Evolutionary conservation across 2,329 filamentous ascomycete genomes (phyloP), one percentile per base, ranked within the genome.

Genomic region (Alternaria sp.): DNA sequence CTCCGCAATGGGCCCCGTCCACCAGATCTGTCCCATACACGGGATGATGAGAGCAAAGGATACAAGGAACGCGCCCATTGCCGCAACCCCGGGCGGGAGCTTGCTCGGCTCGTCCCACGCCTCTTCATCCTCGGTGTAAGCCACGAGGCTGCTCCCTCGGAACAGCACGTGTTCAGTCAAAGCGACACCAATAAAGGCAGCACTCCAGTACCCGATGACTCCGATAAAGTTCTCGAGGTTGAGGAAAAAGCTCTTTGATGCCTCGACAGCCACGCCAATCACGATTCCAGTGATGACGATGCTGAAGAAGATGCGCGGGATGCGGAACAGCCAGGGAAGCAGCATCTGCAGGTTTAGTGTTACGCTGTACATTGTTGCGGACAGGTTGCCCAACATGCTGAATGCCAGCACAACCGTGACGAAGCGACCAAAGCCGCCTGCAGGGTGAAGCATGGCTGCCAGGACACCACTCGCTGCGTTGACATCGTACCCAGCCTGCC

Each of bases 341-440:
- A 90, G 76, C 66, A 88, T 86, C 76, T 90, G 87, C 74, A 89
- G 86, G 80, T 89, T 89, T 64, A 90, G 81, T 4, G 86, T 86
- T 66, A 89, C 83, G 68, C 85, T 84, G 79, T 90, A 90, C 76
- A 86, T 85, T 16, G 85, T 87, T 16, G 84, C 85, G 2, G 85
- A 81, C 11, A 88, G 80, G 74, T 89, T 89, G 27, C 86, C 87
- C 11, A 90, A 76, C 45, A 89, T 74, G 54, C 68, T 73, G 55
- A 78, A 76, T 28, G 85, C 82, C 18, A 89, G 81, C 8, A 89
- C 72, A 2, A 89, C 87, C 2, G 87, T 83, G 18, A 89, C 78
- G 65, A 90, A 89, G 63, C 86, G 86, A 59, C 87, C 87, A 64
- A 90, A 89, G 0, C 85, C 85, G 44, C 86, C 85, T 0, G 83